Conservation (phyloP, 2,329 filamentous ascomycete species). For the Penicillium sp. region DNA sequence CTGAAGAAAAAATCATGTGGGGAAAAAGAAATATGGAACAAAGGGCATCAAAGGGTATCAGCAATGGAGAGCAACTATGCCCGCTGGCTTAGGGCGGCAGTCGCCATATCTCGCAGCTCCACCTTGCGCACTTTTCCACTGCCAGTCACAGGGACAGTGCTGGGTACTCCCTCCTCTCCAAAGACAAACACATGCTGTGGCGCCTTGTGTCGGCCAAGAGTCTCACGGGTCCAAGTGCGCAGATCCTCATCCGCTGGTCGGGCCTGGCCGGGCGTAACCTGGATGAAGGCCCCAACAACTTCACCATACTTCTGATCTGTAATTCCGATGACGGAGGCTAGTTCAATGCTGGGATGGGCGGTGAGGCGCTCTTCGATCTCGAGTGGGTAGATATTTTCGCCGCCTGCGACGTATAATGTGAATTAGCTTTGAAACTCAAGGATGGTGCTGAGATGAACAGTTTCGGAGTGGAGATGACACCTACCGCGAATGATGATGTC, state of each 20-base stretch:
- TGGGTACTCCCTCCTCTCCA: conserved; percentile 61
- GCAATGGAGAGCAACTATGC: not conserved
- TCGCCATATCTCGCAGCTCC: conserved; percentile 55
- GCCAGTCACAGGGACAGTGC: conserved; percentile 66
- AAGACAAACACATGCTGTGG: conserved; percentile 78
- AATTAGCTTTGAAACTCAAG: not conserved
- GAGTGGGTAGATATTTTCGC: conserved; percentile 74
- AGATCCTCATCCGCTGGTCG: conserved; percentile 59
- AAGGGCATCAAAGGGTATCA: not conserved
- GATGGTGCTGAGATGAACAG: no score
- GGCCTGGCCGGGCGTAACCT: conserved; percentile 33
- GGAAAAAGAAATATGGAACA: not conserved
- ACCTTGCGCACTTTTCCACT: conserved; percentile 73
- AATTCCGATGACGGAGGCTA: conserved; percentile 72
- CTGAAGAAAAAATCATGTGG: not conserved
- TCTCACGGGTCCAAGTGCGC: conserved; percentile 65
- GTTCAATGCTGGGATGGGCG: conserved; percentile 63
- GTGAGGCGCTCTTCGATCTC: conserved; percentile 76
- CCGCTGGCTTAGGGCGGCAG: conserved; percentile 45
- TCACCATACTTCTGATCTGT: conserved; percentile 74
- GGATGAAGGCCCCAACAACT: conserved; percentile 68
- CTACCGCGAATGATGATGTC: conserved; percentile 75
- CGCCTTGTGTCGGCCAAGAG: conserved; percentile 69
- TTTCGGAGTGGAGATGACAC: conserved; percentile 7
- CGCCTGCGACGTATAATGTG: conserved; percentile 49